Base-by-base conservation (phyloP, 257 asterid species). In the Solanum chmielewskii region DNA sequence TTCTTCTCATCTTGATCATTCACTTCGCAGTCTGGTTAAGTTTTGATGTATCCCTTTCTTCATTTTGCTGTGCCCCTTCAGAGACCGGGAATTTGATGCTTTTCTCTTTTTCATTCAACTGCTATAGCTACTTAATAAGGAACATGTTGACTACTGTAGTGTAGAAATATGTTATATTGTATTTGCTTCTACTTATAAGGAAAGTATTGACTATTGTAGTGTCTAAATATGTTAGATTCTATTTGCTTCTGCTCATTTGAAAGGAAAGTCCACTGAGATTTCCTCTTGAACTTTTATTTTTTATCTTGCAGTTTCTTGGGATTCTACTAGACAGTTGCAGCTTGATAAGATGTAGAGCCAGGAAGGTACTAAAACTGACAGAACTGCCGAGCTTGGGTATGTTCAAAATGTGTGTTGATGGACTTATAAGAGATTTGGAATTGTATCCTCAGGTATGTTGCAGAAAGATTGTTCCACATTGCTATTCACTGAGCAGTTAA, bases 401-500 rank as follows among this genome's bases (percentile, higher is more conserved):
- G 95, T 93, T 95, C 86, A 93, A 89, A 68, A 91, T 90, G 81
- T 95, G 95, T 89, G 81, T 93, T 29, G 89, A 95, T 83, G 87
- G 89, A 86, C 92, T 97, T 76, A 87, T 94, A 62, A 91, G 91
- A 92, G 92, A 91, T 88, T 91, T 95, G 92, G 95, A 97, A 84
- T 89, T 91, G 86, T 93, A 92, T 92, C 96, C 96, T 56, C 94
- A 94, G 99, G 98, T 96, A 84, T 86, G 92, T 86, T 90, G 86
- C 76, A 70, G 82, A 39, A 68, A 33, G 75, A 66, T 76, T 52
- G 23, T 66, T 89, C 85, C 88, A 59, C 47, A 71, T 88, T 83
- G 82, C 80, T 86, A 84, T 75, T n/a, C 42, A 78, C 64, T 44
- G 16, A 44, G 41, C 84, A 77, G 64, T 25, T 77, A 44, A 77